Evolutionary conservation across 2,329 filamentous ascomycete genomes (phyloP), one percentile per base, ranked within the genome.

Genomic region (Monosporascus cannonballus): DNA sequence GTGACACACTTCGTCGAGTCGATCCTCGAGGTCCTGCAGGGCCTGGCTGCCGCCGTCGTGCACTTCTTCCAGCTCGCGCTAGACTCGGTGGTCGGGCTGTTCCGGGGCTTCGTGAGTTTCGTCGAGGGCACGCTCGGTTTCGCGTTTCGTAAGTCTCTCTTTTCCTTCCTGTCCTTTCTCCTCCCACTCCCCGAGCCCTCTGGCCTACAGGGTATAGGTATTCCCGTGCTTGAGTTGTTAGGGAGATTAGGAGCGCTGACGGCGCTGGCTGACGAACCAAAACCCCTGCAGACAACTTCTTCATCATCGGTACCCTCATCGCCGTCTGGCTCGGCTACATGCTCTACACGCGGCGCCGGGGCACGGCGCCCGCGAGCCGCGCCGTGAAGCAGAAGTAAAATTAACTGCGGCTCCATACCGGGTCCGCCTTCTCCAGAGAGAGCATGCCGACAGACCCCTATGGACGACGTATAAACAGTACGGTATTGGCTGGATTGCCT

Each of bases 61-160:
- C 25, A 57, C 51, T 48, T 60, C 41, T 66, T 67, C 58, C 54
- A 62, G 53, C 52, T 54, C 53, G 51, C 59, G 20, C 6, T 65
- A 41, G 52, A 60, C 54, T 36, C 51, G 37, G 50, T 65, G 46
- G 20, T 59, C 36, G 56, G 61, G 34, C 17, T 65, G 9, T 62
- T 64, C 54, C 54, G 49, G 27, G 58, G 51, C 7, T 53, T 63
- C 11, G 59, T 61, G 20, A 41, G 59, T 22, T 67, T 67, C 45
- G 54, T 68, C 44, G 66, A 67, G 54, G 60, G 63, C 20, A 65
- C 64, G 20, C 59, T 68, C 5, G 65, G 65, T 24, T 67, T 68
- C 44, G 64, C 64, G 3, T 55, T 68, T 41, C 62, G 66, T 68
- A 58, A 56, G 66, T 63, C 11, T 36, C 38, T 7, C 41, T 2